These are phyloP conservation scores for Pelargonium citronellum DNA, from an alignment of 441 rosid species.

Conservation along the genomic window DNA sequence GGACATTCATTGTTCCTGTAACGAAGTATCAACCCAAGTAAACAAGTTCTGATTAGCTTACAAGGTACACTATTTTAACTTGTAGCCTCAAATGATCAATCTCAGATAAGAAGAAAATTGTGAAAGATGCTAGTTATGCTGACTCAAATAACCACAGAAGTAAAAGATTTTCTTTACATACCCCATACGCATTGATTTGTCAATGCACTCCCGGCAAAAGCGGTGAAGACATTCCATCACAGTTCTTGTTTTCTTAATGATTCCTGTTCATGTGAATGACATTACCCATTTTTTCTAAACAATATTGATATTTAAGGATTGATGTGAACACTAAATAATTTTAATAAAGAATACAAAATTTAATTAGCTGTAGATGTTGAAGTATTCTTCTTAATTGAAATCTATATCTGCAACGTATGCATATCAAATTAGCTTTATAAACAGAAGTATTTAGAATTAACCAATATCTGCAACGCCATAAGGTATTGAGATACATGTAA, in stretches of 20 bases:
- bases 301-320: neutral
- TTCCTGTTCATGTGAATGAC: conserved; percentile 42
- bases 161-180: conserved; percentile 30
- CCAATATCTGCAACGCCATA: neutral
- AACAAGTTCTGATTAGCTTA: conserved; percentile 3
- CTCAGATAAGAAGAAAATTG: neutral
- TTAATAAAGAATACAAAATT: neutral
- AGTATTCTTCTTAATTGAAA: neutral
- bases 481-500: neutral
- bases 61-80: conserved; percentile 15
- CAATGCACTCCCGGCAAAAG: conserved; percentile 93
- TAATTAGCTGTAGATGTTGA: neutral
- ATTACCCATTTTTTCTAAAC: neutral
- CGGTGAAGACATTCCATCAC: conserved; percentile 97
- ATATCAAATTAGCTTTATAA: neutral
- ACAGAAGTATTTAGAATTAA: neutral
- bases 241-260: conserved; percentile 90
- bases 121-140: neutral
- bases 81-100: neutral
- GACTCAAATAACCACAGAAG: conserved; percentile 2
- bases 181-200: conserved; percentile 98
- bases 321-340: neutral
- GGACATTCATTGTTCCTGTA: conserved; percentile 97
- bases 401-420: no score
- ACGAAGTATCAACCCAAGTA: conserved; percentile 23